These are phyloP conservation scores for Vitis hybrid DNA, from an alignment of 177 flowering plant species.

Conservation along the genomic window DNA sequence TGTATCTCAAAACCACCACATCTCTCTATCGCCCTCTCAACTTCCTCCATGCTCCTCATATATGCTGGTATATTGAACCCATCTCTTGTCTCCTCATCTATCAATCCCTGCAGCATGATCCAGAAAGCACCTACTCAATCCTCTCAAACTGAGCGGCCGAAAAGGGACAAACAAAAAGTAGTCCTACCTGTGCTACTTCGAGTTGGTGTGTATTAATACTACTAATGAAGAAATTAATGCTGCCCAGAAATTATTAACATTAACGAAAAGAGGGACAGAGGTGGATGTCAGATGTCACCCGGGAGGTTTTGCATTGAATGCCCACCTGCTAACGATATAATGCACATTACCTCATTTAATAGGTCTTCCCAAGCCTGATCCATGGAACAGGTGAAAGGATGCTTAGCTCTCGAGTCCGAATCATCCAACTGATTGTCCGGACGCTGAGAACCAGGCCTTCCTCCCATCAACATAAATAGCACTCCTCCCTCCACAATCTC, in stretches of 20 bases:
- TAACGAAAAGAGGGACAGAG: too few relatives aligned
- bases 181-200: too few relatives aligned
- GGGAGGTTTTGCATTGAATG: constrained; percentile 18
- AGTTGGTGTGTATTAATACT: too few relatives aligned
- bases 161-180: too few relatives aligned
- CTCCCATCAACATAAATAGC: constrained; percentile 42
- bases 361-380: constrained; percentile 52
- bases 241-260: too few relatives aligned
- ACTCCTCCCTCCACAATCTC: constrained; percentile 42
- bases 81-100: constrained; percentile 33
- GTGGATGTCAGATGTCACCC: too few relatives aligned
- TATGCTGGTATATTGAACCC: constrained; percentile 47
- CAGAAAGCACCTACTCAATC: too few relatives aligned
- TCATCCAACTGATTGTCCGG: constrained; percentile 41
- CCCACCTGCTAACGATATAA: background rate
- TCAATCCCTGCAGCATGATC: constrained; percentile 26
- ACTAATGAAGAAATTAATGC: too few relatives aligned
- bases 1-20: constrained; percentile 39
- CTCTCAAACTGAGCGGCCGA: too few relatives aligned
- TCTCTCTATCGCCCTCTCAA: constrained; percentile 26
- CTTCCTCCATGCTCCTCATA: constrained; percentile 43
- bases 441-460: constrained; percentile 23
- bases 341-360: constrained; percentile 28
- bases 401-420: constrained; percentile 43
- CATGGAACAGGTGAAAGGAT: constrained; percentile 44